Conservation (phyloP, 2,329 filamentous ascomycete genomes). For the Teratosphaeria zuluensis region DNA sequence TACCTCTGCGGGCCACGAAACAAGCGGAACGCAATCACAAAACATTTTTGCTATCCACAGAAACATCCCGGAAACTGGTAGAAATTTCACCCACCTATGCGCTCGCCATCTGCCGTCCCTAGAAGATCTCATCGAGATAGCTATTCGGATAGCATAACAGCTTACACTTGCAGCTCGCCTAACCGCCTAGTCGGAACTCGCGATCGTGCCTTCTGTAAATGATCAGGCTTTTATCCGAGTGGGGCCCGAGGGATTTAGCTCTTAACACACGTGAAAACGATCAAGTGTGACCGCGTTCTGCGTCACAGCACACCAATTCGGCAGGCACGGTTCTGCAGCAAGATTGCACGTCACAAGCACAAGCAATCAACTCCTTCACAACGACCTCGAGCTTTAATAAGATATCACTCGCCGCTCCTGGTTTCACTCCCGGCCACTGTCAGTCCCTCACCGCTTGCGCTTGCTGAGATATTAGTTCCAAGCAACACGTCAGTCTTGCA, state of each 20-base stretch:
- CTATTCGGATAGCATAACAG: background rate
- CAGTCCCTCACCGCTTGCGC: background rate
- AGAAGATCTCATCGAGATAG: background rate
- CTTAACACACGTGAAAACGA: background rate
- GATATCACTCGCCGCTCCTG: background rate
- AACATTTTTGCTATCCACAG: background rate
- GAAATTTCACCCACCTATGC: background rate
- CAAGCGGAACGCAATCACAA: background rate
- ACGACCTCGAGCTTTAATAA: background rate
- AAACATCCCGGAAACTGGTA: background rate
- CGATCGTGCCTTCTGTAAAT: background rate
- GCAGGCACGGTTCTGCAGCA: background rate
- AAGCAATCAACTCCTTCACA: background rate
- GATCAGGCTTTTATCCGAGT: background rate
- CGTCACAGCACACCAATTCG: background rate
- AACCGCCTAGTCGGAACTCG: background rate
- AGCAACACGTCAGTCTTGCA: background rate
- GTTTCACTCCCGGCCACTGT: background rate
- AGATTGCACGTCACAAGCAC: background rate
- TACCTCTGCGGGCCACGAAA: background rate
- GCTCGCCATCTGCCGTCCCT: background rate
- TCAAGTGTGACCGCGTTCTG: background rate
- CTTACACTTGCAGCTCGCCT: background rate
- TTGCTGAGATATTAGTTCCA: background rate
- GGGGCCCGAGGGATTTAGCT: background rate